Evolutionary conservation across 495 filamentous ascomycete genomes (phyloP), one percentile per base, ranked within the genome.

Genomic region (Apodospora peruviana): DNA sequence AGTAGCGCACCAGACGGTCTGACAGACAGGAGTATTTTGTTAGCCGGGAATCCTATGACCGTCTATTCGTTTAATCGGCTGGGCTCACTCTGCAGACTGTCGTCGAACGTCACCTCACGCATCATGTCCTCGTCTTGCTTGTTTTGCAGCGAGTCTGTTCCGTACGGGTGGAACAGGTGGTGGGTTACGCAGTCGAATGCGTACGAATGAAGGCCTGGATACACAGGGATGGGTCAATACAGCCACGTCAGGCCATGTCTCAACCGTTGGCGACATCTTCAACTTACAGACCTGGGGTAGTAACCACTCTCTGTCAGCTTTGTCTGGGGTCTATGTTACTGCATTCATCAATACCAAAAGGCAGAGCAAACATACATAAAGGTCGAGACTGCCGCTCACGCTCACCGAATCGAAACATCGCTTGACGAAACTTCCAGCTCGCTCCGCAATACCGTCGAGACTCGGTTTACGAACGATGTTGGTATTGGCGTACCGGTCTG

Each of bases 151-250:
- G 81, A 83, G 45, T 79, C 67, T 12, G 79, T 71, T 0, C 79
- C 81, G 20, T 79, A 70, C 0, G 81, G 82, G 40, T 80, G 79
- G 56, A 85, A 85, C 35, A 85, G 68, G 48, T 82, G 80, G 57
- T 83, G 78, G 2, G 81, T 82, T 22, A 78, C 77, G 52, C 82
- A 81, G 58, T 86, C 83, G 14, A 84, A 74, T 1, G 83, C 82
- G 53, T 81, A 86, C 44, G 81, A 78, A 42, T 86, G 83, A 14
- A 67, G 51, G 37, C 43, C 66, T 67, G 40, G 17, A 34, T 44
- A 45, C 36, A 36, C 21, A 9, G 12, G 20, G 27, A n/a, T 36
- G n/a, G 12, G 3, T 14, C 12, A 18, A 40, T 19, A 40, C 17
- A 40, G 16, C 20, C 3, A 10, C 12, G 37, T 1, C 14, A 18